A percentile compares a stretch with the other conserved stretches of the same genome.
These are phyloP conservation scores for Pleurotus pulmonarius DNA, from an alignment of 768 basidiomycete species.

Conservation along the genomic window DNA sequence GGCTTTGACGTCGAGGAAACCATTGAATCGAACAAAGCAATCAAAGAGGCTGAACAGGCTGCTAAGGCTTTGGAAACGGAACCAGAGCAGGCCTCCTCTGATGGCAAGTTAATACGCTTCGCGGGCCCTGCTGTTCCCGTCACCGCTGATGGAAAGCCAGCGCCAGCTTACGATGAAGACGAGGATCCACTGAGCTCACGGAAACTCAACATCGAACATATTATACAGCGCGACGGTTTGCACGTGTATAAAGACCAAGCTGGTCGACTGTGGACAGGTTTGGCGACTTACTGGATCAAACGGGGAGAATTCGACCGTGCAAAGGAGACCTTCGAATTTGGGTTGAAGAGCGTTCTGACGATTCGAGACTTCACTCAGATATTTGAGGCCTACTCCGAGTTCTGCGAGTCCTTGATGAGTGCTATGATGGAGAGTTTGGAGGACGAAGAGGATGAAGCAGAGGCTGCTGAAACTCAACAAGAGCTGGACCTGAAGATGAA, in stretches of 20 bases:
- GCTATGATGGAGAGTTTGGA: constrained; percentile 86
- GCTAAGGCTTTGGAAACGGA: constrained; percentile 22
- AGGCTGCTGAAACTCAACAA: constrained; percentile 70
- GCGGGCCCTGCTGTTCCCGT: constrained; percentile 61
- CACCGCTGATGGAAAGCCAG: constrained; percentile 44
- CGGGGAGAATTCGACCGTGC: constrained; percentile 92
- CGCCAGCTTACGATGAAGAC: constrained; percentile 67
- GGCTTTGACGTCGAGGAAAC: constrained; percentile 84
- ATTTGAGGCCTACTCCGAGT: constrained; percentile 95
- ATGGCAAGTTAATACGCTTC: constrained; percentile 67
- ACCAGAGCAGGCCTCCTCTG: constrained; percentile 40
- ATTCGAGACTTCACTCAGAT: constrained; percentile 97
- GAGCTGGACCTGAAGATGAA: constrained; percentile 89
- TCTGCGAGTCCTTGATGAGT: constrained; percentile 84
- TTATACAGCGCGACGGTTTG: constrained; percentile 84
- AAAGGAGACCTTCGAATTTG: constrained; percentile 83
- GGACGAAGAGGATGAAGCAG: constrained; percentile 79
- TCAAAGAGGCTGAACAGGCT: constrained; percentile 35
- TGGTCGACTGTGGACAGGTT: constrained; percentile 91
- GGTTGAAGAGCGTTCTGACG: constrained; percentile 80
- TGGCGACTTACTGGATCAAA: constrained; percentile 99
- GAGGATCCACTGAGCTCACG: constrained; percentile 70
- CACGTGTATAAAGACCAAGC: constrained; percentile 94
- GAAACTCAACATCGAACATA: constrained; percentile 82
- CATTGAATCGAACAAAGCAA: constrained; percentile 46